A percentile compares a stretch with the other conserved stretches of the same genome.
Evolutionary conservation across 257 asterid genomes (phyloP).

Genomic region (Solanum lycopersicoides): DNA sequence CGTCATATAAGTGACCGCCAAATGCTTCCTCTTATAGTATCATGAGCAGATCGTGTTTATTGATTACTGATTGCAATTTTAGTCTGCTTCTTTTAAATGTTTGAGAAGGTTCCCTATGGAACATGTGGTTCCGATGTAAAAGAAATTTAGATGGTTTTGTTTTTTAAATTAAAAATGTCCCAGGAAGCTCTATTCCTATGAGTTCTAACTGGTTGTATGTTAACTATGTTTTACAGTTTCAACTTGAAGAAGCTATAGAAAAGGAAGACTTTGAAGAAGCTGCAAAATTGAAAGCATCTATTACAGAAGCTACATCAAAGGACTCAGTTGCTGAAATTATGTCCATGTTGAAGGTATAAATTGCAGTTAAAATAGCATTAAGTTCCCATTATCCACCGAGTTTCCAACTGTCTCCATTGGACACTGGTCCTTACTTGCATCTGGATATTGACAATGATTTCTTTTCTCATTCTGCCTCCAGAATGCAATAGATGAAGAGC

Average conservation of each 20-base stretch:
- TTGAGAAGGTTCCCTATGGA: neutral
- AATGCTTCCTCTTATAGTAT: neutral
- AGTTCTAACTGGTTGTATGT: conserved; percentile 4
- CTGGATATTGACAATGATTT: conserved; percentile 2
- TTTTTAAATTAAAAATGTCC: neutral
- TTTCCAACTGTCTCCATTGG: neutral
- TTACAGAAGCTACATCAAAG: conserved; percentile 62
- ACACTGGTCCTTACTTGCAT: neutral
- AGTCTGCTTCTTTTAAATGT: neutral
- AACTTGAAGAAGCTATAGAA: conserved; percentile 85
- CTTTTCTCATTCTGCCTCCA: conserved; percentile 10
- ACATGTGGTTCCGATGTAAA: neutral
- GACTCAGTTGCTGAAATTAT: conserved; percentile 70
- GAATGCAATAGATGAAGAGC: conserved; percentile 76
- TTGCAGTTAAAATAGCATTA: conserved; percentile 1
- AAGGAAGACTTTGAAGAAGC: conserved; percentile 87
- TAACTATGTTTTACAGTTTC: conserved; percentile 42
- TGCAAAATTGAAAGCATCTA: conserved; percentile 56
- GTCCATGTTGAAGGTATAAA: conserved; percentile 59
- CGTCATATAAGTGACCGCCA: neutral
- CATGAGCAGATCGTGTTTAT: neutral
- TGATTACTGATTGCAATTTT: neutral
- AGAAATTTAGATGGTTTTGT: neutral
- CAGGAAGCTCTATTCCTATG: neutral
- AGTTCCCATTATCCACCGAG: neutral